Conservation (phyloP, 805 yeast genomes). For the Wickerhamomyces pijperi region DNA sequence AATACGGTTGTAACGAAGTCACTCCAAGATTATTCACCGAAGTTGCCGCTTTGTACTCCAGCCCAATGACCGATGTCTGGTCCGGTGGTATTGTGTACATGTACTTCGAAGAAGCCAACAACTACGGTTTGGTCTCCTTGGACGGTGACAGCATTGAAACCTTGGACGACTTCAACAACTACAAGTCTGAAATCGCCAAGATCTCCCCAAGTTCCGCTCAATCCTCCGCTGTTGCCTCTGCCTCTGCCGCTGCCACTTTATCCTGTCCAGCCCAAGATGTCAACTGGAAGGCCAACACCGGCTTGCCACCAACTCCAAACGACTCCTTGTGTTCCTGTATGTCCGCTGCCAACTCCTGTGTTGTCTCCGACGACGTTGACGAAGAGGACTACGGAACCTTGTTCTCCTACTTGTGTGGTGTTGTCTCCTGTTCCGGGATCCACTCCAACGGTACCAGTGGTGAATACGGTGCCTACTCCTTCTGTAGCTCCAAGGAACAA, state of each 20-base stretch:
- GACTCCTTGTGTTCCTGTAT: conserved; percentile 54
- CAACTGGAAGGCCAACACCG: conserved; percentile 58
- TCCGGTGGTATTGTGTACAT: conserved; percentile 85
- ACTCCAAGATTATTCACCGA: conserved; percentile 65
- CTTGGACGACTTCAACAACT: conserved; percentile 51
- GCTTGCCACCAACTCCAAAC: conserved; percentile 73
- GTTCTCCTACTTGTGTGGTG: conserved; percentile 47
- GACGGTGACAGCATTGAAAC: conserved; percentile 39
- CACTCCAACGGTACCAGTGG: conserved; percentile 53
- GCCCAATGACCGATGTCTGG: conserved; percentile 74
- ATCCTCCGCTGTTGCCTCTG: conserved; percentile 26
- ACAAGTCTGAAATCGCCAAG: conserved; percentile 43
- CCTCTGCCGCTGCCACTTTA: conserved; percentile 34
- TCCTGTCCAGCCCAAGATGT: conserved; percentile 49
- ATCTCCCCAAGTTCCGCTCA: conserved; percentile 43
- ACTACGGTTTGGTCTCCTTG: conserved; percentile 62
- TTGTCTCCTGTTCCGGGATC: conserved; percentile 49
- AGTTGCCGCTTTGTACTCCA: conserved; percentile 51
- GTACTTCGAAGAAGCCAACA: conserved; percentile 69
- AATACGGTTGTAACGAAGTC: conserved; percentile 69
- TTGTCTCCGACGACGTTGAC: conserved; percentile 42
- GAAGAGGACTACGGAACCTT: conserved; percentile 47
- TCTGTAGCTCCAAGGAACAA: conserved; percentile 56
- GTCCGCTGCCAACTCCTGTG: conserved; percentile 44
- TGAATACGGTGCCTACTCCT: conserved; percentile 60